A percentile compares a stretch with the other conserved stretches of the same genome.
These are phyloP conservation scores for Aspergillus neotritici DNA, from an alignment of 2,329 filamentous ascomycete genomes.

Conservation along the genomic window DNA sequence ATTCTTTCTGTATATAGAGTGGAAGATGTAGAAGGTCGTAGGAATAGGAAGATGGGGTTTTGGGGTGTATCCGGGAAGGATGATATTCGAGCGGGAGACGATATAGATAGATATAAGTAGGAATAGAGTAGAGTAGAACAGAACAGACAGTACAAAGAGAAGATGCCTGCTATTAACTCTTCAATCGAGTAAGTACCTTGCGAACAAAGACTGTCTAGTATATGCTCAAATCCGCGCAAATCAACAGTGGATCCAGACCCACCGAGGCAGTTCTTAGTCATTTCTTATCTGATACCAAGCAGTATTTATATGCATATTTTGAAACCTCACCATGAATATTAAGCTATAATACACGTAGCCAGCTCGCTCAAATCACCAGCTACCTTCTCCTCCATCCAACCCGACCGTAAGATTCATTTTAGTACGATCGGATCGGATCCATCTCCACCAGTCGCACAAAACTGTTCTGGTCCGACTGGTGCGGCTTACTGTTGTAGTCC, in stretches of 20 bases:
- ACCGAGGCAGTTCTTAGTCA: no score
- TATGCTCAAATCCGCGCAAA: constrained; percentile 23
- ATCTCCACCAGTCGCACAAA: constrained; percentile 11
- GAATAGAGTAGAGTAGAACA: background rate
- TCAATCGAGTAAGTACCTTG: no score
- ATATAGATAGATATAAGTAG: background rate
- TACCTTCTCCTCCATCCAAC: background rate
- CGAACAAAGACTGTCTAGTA: background rate
- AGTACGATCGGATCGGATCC: background rate
- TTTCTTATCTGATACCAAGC: no score
- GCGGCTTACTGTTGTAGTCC: constrained; percentile 14
- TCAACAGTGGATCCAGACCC: background rate
- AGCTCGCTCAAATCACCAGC: background rate
- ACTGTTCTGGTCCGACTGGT: constrained; percentile 9
- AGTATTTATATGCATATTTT: background rate
- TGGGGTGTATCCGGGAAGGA: background rate
- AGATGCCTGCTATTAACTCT: no score
- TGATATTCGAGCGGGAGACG: background rate
- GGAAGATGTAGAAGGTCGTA: background rate
- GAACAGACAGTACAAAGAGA: no score
- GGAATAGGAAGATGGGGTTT: background rate
- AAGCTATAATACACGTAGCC: background rate
- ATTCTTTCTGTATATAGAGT: background rate
- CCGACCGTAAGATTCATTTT: no score
- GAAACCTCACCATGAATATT: background rate